These are phyloP conservation scores for Malus hybrid DNA, from an alignment of 331 rosid species.

Conservation along the genomic window DNA sequence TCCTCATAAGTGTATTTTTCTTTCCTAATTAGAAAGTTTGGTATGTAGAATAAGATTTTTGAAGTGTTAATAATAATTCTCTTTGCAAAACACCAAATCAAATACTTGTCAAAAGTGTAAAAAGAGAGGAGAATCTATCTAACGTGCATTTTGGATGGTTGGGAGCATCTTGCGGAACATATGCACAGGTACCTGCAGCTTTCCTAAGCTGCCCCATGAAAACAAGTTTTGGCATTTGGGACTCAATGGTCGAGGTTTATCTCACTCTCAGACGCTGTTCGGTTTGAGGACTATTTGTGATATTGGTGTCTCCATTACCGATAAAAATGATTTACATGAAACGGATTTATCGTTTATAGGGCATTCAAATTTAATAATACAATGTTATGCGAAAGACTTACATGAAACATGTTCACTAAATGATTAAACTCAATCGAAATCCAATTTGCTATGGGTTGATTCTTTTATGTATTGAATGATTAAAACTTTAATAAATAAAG, in stretches of 20 bases:
- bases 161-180: neutral
- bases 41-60: too few species aligned
- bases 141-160: neutral
- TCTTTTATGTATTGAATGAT: neutral
- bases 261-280: neutral
- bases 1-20: too few species aligned
- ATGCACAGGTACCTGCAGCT: neutral
- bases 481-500: neutral
- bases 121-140: neutral
- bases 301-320: neutral
- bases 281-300: neutral
- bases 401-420: too few species aligned
- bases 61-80: too few species aligned
- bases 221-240: neutral
- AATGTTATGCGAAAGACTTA: too few species aligned
- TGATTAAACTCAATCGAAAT: too few species aligned
- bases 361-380: too few species aligned
- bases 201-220: neutral
- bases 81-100: neutral
- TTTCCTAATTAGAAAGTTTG: too few species aligned
- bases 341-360: fast-evolving
- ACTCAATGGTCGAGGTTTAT: neutral
- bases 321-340: neutral
- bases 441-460: neutral
- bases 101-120: neutral